Percentiles rank a stretch among this genome's conserved stretches.
phyloP scores from a whole-genome alignment of 1,284 basidiomycete genomes.

The Ganoderma boninense region DNA sequence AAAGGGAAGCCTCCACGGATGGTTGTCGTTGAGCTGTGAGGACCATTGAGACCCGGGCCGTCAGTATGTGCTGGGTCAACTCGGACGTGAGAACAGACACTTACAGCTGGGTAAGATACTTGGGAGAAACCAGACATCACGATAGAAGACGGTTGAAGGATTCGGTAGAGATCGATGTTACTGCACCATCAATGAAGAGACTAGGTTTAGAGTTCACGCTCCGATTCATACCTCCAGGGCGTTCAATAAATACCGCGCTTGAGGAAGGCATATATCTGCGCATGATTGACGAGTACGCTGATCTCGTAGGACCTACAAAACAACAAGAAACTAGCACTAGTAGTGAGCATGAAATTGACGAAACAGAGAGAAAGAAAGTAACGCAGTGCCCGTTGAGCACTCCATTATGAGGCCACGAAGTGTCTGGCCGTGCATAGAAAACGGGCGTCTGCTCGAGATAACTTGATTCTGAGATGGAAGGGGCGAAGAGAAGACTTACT shows the following conservation, averaged over 20 bases:
- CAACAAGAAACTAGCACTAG: no score
- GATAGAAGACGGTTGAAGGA: background rate
- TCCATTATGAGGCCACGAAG: no score
- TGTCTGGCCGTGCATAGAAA: no score
- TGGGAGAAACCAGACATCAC: background rate
- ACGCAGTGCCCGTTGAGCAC: no score
- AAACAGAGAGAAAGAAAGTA: no score
- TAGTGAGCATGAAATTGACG: no score
- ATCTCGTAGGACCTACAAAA: no score
- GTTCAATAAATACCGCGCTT: background rate
- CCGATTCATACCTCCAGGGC: background rate
- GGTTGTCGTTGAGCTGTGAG: background rate
- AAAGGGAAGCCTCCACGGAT: constrained; percentile 5
- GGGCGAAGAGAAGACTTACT: background rate
- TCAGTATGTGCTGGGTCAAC: no score
- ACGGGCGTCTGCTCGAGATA: background rate
- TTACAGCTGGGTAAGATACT: background rate
- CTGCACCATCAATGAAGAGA: background rate
- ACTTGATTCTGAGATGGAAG: background rate
- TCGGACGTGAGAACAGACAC: background rate
- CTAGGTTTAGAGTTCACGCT: background rate
- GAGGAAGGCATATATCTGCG: no score
- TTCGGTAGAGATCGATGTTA: background rate
- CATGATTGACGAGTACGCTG: no score
- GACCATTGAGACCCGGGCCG: no score